Conservation (phyloP, 768 basidiomycete genomes). For the Sarcodon sp. region DNA sequence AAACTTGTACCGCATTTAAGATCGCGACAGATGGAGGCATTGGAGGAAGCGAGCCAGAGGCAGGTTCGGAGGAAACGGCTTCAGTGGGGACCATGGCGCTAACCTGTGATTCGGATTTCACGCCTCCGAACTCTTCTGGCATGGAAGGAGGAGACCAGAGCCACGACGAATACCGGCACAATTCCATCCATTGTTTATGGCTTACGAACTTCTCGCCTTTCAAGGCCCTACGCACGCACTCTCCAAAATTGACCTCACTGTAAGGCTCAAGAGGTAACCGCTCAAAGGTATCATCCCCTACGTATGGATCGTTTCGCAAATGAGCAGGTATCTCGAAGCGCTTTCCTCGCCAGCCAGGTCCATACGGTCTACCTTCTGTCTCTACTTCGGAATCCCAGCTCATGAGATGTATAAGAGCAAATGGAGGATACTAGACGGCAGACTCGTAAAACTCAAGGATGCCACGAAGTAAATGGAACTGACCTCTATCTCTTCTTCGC, state of each 20-base stretch:
- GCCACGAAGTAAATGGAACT: background rate
- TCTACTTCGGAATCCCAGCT: background rate
- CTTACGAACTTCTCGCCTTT: background rate
- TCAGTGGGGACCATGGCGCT: too few relatives aligned
- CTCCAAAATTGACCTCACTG: background rate
- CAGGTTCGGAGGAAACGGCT: too few relatives aligned
- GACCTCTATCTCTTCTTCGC: background rate
- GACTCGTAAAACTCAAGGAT: background rate
- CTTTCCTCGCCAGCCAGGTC: background rate
- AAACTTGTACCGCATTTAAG: too few relatives aligned
- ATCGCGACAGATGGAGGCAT: too few relatives aligned
- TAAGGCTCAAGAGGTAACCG: background rate
- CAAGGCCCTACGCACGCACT: background rate
- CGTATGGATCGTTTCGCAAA: background rate
- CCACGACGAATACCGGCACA: background rate
- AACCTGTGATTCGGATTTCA: too few relatives aligned
- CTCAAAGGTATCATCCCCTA: background rate
- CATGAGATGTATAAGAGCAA: background rate
- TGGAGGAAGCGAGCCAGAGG: too few relatives aligned
- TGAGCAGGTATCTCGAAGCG: background rate
- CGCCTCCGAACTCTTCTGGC: too few relatives aligned
- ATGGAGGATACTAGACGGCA: background rate
- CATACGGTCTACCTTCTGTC: background rate
- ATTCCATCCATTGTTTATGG: background rate
- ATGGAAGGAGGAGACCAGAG: background rate